A percentile compares a stretch with the other conserved stretches of the same genome.
These are phyloP conservation scores for Dioscorea zingiberensis DNA, from an alignment of 106 monocot species.

Conservation along the genomic window DNA sequence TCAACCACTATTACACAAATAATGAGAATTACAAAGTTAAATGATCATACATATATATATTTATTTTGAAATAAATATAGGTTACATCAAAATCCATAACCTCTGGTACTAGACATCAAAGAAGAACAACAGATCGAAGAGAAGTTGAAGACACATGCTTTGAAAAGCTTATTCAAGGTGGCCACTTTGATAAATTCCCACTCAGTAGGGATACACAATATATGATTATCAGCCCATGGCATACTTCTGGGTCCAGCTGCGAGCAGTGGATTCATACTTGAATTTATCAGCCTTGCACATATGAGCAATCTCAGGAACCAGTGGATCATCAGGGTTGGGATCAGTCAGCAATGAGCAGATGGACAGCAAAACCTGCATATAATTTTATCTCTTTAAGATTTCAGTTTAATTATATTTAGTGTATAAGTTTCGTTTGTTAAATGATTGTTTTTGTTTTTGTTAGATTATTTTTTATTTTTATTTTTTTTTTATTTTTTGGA, in stretches of 20 bases:
- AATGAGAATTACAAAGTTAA: too few species aligned
- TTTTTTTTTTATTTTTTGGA: too few species aligned
- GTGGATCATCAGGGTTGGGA: conserved; percentile 49
- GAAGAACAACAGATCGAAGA: too few species aligned
- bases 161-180: background rate
- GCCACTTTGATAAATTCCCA: too few species aligned
- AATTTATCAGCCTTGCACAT: conserved; percentile 46
- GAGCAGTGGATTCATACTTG: conserved; percentile 45
- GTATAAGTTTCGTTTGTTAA: background rate
- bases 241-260: conserved; percentile 60
- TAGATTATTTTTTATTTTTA: too few species aligned
- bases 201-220: background rate
- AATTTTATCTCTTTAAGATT: too few species aligned
- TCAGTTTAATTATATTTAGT: background rate
- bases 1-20: too few species aligned
- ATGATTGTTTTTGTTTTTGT: background rate
- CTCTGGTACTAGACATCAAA: too few species aligned
- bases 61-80: too few species aligned
- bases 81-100: too few species aligned
- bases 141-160: too few species aligned
- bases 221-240: conserved; percentile 39
- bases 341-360: conserved; percentile 42
- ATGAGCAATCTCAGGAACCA: conserved; percentile 52
- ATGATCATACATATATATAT: too few species aligned
- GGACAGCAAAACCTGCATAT: conserved; percentile 25